Conservation (phyloP, 805 yeast species). For the Candida lessepsii region DNA sequence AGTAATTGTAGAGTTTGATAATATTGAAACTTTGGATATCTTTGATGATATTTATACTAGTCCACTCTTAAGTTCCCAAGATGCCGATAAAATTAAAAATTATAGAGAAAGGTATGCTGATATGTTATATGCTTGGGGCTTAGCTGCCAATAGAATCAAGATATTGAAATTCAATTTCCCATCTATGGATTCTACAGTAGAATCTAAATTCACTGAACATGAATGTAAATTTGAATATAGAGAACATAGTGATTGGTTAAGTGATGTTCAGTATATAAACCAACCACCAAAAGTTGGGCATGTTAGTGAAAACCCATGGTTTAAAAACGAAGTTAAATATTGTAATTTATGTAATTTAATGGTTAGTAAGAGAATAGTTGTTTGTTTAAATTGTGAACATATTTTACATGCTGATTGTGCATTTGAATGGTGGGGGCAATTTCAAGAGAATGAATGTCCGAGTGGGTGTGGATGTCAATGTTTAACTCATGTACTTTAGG, state of each 20-base stretch:
- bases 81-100: conserved; percentile 32
- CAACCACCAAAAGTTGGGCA: conserved; percentile 25
- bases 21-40: conserved; percentile 43
- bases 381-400: conserved; percentile 77
- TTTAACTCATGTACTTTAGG: conserved; percentile 24
- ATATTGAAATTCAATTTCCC: conserved; percentile 67
- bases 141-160: conserved; percentile 76
- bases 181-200: conserved; percentile 10
- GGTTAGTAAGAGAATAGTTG: conserved; percentile 58
- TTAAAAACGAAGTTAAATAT: conserved; percentile 29
- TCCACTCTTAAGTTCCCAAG: conserved; percentile 40
- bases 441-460: conserved; percentile 53
- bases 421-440: conserved; percentile 67
- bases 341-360: conserved; percentile 69
- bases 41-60: conserved; percentile 42
- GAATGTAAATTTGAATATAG: conserved; percentile 34
- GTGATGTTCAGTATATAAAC: conserved; percentile 20
- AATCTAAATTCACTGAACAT: conserved; percentile 26
- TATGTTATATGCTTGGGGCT: conserved; percentile 77
- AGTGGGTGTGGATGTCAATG: conserved; percentile 86
- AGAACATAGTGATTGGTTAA: conserved; percentile 10
- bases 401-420: conserved; percentile 79
- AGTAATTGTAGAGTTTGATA: conserved; percentile 48
- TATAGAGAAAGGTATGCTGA: conserved; percentile 74
- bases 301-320: conserved; percentile 30